Evolutionary conservation across 1,284 basidiomycete genomes (phyloP), one percentile per base, ranked within the genome.

Genomic region (Boletellus dicymbophilus): DNA sequence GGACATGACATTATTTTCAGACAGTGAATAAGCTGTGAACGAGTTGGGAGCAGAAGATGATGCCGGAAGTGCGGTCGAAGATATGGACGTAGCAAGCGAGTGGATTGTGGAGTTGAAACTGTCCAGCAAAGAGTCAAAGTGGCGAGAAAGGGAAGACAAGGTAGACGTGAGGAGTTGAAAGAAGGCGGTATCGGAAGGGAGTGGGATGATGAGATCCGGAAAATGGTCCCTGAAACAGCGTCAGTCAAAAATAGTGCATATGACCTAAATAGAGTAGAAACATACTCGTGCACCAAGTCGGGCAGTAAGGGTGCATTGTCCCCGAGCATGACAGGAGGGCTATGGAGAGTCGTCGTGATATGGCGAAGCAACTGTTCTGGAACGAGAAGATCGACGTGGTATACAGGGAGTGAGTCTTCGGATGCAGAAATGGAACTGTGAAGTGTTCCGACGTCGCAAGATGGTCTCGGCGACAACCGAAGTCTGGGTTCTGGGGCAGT

Each of bases 181-280:
- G 72, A 98, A 98, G 2, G 80, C 82, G 27, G 82, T 78, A 62
- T 97, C 93, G 28, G 92, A 86, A 18, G 79, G 77, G 11, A 98
- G 81, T 3, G 92, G 90, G 39, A 97, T 89, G 51, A 94, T 77
- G 18, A 94, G 69, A 62, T 93, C 88, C 23, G 73, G 72, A 3
- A 64, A 53, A 38, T 61, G 44, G 37, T 51, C 48, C 6, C 58
- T 65, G 20, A 9, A n/a, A n/a, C 1, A 22, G 33, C n/a, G 15
- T 11, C 7, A 18, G 31, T 63, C 18, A 66, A n/a, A n/a, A n/a
- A 52, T 8, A 4, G 11, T 23, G 23, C 4, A 20, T 26, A 8
- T 0, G 16, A 33, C 6, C 15, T 10, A 6, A 31, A 13, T n/a
- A 26, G 4, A 37, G 30, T 2, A 33, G 8, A 51, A 37, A 6